A percentile compares a stretch with the other conserved stretches of the same genome.
Conservation (phyloP, 1,284 basidiomycete species). For the Malassezia japonica region DNA sequence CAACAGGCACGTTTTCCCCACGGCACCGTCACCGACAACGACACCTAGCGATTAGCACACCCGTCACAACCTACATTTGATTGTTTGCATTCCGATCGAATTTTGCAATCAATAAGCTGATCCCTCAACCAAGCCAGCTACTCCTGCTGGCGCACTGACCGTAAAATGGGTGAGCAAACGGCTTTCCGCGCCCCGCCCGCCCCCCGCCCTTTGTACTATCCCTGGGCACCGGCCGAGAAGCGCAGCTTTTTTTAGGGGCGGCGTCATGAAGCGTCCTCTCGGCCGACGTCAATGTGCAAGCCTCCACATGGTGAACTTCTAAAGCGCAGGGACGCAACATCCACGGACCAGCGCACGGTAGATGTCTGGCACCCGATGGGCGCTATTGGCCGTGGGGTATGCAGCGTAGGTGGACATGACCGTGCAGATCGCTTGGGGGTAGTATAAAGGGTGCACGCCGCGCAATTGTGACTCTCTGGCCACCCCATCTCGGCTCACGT, state of each 20-base stretch:
- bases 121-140: not conserved
- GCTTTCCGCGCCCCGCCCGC: not conserved
- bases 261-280: not conserved
- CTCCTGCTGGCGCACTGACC: not conserved
- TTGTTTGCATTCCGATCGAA: slow-evolving; percentile 11
- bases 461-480: not conserved
- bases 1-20: slow-evolving; percentile 47
- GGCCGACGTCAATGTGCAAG: too few species aligned
- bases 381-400: not conserved
- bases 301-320: slow-evolving; percentile 5
- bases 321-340: slow-evolving; percentile 5
- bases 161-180: not conserved
- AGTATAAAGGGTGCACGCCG: not conserved
- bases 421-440: too few species aligned
- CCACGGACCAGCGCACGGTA: not conserved
- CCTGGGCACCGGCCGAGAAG: slow-evolving; percentile 7
- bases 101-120: too few species aligned
- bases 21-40: slow-evolving; percentile 48
- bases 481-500: not conserved
- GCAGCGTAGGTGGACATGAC: too few species aligned
- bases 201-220: not conserved
- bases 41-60: slow-evolving; percentile 21
- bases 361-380: not conserved
- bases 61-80: slow-evolving; percentile 10
- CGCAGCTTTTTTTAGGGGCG: not conserved